A percentile compares a stretch with the other conserved stretches of the same genome.
Conservation (phyloP, 495 filamentous ascomycete species). For the Daldinia decipiens region DNA sequence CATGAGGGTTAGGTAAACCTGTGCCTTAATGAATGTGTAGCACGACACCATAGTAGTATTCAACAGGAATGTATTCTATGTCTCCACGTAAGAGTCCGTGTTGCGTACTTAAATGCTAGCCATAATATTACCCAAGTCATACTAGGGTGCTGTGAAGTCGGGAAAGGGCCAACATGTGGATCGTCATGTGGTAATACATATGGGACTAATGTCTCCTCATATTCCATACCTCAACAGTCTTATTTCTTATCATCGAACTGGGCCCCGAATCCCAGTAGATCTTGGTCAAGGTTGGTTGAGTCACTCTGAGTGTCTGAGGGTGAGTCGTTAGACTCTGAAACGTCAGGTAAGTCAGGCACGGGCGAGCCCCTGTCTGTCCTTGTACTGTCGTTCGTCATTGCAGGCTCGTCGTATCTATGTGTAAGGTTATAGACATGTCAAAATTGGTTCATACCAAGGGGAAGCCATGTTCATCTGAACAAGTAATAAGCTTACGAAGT, state of each 20-base stretch:
- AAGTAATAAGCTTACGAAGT: not conserved
- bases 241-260: conserved; percentile 1
- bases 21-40: too few relatives aligned
- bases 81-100: not conserved
- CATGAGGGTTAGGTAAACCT: too few relatives aligned
- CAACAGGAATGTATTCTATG: not conserved
- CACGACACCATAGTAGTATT: not conserved
- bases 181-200: not conserved
- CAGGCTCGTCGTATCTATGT: not conserved
- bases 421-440: not conserved
- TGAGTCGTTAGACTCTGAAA: not conserved
- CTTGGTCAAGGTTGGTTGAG: not conserved
- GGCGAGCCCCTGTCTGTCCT: not conserved
- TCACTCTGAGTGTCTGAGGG: not conserved
- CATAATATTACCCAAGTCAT: not conserved
- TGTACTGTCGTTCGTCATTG: not conserved
- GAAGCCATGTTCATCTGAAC: not conserved
- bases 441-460: not conserved
- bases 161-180: not conserved
- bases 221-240: not conserved
- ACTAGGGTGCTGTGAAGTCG: not conserved
- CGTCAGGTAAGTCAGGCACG: not conserved
- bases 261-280: not conserved
- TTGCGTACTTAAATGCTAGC: not conserved
- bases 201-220: not conserved